These are phyloP conservation scores for Osmozyma mogii DNA, from an alignment of 805 yeast species.

Conservation along the genomic window DNA sequence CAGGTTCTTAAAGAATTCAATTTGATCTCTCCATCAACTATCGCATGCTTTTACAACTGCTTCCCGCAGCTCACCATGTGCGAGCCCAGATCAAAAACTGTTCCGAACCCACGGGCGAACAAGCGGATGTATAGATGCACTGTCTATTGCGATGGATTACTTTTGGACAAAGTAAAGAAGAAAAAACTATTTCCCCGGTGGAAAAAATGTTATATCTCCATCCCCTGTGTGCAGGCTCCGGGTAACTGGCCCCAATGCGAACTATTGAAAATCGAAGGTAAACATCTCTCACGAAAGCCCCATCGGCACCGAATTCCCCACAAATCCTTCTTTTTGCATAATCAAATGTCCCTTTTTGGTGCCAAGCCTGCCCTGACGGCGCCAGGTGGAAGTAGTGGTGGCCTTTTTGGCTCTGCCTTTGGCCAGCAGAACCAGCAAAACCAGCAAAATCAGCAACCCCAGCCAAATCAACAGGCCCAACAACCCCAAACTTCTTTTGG, in stretches of 20 bases:
- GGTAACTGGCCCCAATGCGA: too few relatives aligned
- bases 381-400: background rate
- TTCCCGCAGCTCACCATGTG: slow-evolving; percentile 15
- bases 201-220: background rate
- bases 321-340: slow-evolving; percentile 1
- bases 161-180: slow-evolving; percentile 56
- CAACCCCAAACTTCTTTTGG: slow-evolving; percentile 1
- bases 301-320: background rate
- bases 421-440: too few relatives aligned
- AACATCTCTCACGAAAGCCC: too few relatives aligned
- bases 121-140: slow-evolving; percentile 39
- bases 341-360: slow-evolving; percentile 9
- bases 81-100: slow-evolving; percentile 25
- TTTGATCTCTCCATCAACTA: slow-evolving; percentile 40
- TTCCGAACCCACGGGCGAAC: slow-evolving; percentile 10
- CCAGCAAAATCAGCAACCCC: too few relatives aligned
- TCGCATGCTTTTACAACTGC: slow-evolving; percentile 28
- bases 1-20: slow-evolving; percentile 40
- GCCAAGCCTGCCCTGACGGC: slow-evolving; percentile 4
- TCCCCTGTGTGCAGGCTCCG: slow-evolving; percentile 6
- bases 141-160: slow-evolving; percentile 62
- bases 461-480: slow-evolving; percentile 1
- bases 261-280: too few relatives aligned
- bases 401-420: background rate
- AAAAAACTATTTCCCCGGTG: slow-evolving; percentile 7